Evolutionary conservation across 768 basidiomycete species (phyloP).

Genomic region (Termitomyces heimii): DNA sequence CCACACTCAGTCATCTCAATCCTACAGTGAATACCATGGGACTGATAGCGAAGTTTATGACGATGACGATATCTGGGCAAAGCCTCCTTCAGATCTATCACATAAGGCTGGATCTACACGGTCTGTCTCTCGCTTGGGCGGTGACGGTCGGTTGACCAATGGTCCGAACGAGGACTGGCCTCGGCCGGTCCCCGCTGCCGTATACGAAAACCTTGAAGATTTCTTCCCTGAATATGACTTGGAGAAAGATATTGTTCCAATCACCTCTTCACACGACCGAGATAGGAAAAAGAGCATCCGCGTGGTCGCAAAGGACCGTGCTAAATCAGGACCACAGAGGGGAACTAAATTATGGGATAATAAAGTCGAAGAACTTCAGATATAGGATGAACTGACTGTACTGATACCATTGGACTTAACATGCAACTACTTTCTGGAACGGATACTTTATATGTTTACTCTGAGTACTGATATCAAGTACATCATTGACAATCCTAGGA

Average conservation of each 20-base stretch:
- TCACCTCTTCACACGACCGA: constrained; percentile 24
- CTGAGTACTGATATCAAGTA: not conserved
- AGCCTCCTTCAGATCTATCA: constrained; percentile 21
- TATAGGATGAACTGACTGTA: constrained; percentile 6
- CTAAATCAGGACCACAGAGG: constrained; percentile 34
- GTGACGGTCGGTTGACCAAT: not conserved
- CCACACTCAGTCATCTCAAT: not conserved
- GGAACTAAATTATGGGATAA: constrained; percentile 39
- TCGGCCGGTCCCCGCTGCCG: constrained; percentile 72
- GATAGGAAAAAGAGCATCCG: constrained; percentile 64
- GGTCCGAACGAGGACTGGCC: constrained; percentile 23
- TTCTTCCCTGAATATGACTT: constrained; percentile 90
- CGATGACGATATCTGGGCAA: constrained; percentile 24
- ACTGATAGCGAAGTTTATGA: constrained; percentile 14
- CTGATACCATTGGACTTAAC: not conserved
- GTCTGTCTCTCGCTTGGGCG: constrained; percentile 2
- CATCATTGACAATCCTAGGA: not conserved
- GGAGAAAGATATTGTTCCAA: constrained; percentile 75
- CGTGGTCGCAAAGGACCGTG: constrained; percentile 68
- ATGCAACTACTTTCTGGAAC: not conserved
- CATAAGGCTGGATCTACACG: not conserved
- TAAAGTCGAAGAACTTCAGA: constrained; percentile 34
- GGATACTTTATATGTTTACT: not conserved
- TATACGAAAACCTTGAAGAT: constrained; percentile 72
- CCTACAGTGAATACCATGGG: not conserved